Evolutionary conservation across 2,329 filamentous ascomycete species (phyloP), one percentile per base, ranked within the genome.

Genomic region (Ceratocystis huliohia): DNA sequence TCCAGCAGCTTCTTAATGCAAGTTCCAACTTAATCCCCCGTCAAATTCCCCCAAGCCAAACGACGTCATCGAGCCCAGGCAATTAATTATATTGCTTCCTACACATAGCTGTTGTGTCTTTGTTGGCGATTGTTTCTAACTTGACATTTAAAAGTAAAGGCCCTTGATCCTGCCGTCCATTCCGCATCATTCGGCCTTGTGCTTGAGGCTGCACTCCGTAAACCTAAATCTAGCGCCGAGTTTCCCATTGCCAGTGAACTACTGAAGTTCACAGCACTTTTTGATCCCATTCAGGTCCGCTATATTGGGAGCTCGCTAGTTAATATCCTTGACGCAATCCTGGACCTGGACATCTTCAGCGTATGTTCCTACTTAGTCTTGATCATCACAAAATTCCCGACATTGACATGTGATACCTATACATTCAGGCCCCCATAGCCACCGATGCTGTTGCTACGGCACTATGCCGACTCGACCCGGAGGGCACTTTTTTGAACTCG

Each of bases 401-500:
- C 6, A 53, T 46, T 66, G 44, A 66, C 57, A 61, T 48, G 37
- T 44, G 41, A 41, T 67, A 44, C 15, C 45, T 33, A 7, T 37
- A 56, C 41, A 28, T 50, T 17, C 48, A 84, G 82, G 75, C 81
- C 17, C 73, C 74, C 0, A 73, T 81, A 63, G 76, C 80, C 0
- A 76, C 81, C 13, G 75, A 80, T 33, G 71, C 77, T 7, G 73
- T 82, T 6, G 74, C 79, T 5, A 73, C 73, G 1, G 86, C 85
- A 2, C 80, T 92, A 69, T 75, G 85, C 13, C 82, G 82, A 65
- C 77, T 92, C 66, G 88, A 92, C 70, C 85, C 87, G 1, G 80
- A 81, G 13, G 84, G 82, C 33, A 82, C 82, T 63, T 82, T 87
- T 64, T 84, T 91, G 70, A 91, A 87, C 3, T 81, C 81, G 3